Conservation (phyloP, 768 basidiomycete species). For the Boletus coccyginus region DNA sequence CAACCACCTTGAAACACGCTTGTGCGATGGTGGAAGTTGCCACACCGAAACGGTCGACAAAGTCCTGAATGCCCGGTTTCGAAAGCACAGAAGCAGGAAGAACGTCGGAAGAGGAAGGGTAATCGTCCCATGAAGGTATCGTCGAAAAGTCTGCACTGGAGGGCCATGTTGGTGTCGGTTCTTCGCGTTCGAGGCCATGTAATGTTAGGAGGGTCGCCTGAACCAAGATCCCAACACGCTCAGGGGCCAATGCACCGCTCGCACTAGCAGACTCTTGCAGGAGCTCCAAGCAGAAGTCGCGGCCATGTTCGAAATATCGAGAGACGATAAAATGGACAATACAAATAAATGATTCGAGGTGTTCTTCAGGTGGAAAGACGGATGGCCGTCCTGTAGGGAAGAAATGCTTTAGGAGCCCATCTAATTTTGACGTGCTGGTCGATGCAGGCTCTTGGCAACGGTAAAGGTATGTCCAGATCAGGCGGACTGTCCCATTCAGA, state of each 20-base stretch:
- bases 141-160: constrained; percentile 63
- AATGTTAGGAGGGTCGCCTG: constrained; percentile 77
- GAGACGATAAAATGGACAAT: constrained; percentile 81
- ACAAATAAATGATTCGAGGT: constrained; percentile 71
- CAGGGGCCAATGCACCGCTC: constrained; percentile 56
- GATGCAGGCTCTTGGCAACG: constrained; percentile 85
- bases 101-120: constrained; percentile 64
- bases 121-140: constrained; percentile 55
- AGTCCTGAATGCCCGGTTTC: constrained; percentile 68
- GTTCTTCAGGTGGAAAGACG: constrained; percentile 69
- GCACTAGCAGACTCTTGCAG: constrained; percentile 63
- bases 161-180: constrained; percentile 74
- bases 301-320: constrained; percentile 81
- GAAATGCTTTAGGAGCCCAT: constrained; percentile 69
- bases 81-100: constrained; percentile 52
- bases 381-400: constrained; percentile 68
- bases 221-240: constrained; percentile 70
- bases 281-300: constrained; percentile 76
- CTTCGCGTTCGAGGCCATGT: constrained; percentile 69
- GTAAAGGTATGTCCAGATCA: constrained; percentile 95
- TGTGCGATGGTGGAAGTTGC: constrained; percentile 56
- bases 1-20: constrained; percentile 61
- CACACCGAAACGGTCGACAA: constrained; percentile 63
- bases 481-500: constrained; percentile 77
- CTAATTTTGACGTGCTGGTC: constrained; percentile 76